phyloP scores from a whole-genome alignment of 768 basidiomycete genomes.

The Candolleomyces aberdarensis region DNA sequence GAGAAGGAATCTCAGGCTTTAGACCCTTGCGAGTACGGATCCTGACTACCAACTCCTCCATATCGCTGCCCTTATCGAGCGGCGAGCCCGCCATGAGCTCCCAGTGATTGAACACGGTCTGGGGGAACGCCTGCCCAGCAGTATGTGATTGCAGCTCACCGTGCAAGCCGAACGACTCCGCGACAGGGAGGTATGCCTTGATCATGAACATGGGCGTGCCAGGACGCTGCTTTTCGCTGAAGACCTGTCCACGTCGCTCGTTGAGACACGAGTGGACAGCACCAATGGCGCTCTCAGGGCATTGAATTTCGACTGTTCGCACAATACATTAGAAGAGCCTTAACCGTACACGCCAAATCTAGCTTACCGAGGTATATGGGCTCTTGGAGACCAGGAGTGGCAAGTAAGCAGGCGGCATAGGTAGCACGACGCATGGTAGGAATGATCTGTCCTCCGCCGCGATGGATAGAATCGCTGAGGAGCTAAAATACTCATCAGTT shows the following conservation, averaged over 20 bases:
- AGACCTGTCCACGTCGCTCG: slow-evolving; percentile 97
- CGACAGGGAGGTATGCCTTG: slow-evolving; percentile 93
- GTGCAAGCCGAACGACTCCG: slow-evolving; percentile 97
- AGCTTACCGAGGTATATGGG: slow-evolving; percentile 85
- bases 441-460: slow-evolving; percentile 98
- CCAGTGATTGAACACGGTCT: slow-evolving; percentile 92
- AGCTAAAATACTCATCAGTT: slow-evolving; percentile 46
- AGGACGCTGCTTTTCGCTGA: slow-evolving; percentile 92
- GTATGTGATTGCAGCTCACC: slow-evolving; percentile 91
- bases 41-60: slow-evolving; percentile 75
- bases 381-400: slow-evolving; percentile 89
- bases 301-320: slow-evolving; percentile 83
- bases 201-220: slow-evolving; percentile 99
- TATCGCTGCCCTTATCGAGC: slow-evolving; percentile 89
- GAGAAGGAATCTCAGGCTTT: slow-evolving; percentile 86
- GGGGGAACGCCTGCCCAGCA: slow-evolving; percentile 97
- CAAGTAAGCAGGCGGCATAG: slow-evolving; percentile 94
- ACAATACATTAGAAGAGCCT: slow-evolving; percentile 21
- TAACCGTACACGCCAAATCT: not conserved
- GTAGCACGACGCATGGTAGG: slow-evolving; percentile 94
- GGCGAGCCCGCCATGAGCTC: slow-evolving; percentile 78
- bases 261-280: slow-evolving; percentile 94
- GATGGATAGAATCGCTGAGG: slow-evolving; percentile 98
- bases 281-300: slow-evolving; percentile 95
- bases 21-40: slow-evolving; percentile 95